These are phyloP conservation scores for Cryptococcus neoformans DNA, from an alignment of 1,284 basidiomycete species.

Conservation along the genomic window DNA sequence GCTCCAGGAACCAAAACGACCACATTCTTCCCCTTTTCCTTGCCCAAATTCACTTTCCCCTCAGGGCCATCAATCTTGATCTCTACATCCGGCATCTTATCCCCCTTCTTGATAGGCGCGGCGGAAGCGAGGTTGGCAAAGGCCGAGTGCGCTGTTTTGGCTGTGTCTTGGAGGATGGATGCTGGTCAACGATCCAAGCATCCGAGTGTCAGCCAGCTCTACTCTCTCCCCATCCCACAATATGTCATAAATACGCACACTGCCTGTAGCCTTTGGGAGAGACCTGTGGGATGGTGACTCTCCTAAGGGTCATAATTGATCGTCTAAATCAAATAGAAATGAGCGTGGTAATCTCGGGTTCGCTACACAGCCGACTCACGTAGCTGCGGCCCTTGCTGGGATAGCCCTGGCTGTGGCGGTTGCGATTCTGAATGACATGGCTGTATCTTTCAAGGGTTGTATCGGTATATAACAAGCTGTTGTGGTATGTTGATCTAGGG, in stretches of 20 bases:
- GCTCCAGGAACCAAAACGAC: conserved; percentile 56
- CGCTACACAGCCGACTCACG: background rate
- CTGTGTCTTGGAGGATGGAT: conserved; percentile 54
- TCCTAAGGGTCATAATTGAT: background rate
- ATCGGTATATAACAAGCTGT: too few relatives aligned
- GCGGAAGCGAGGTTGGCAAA: conserved; percentile 54
- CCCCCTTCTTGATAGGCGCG: conserved; percentile 57
- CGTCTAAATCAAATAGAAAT: too few relatives aligned
- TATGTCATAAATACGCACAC: background rate
- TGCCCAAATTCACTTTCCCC: conserved; percentile 54
- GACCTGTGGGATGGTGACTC: background rate
- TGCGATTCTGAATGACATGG: background rate
- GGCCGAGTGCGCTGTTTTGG: conserved; percentile 58
- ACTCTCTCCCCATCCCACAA: background rate
- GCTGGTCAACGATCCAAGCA: conserved; percentile 10
- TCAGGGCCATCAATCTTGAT: conserved; percentile 61
- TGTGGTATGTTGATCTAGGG: too few relatives aligned
- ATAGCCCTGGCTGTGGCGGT: background rate
- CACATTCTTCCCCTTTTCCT: conserved; percentile 64
- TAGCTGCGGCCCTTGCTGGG: background rate
- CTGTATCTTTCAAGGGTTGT: too few relatives aligned
- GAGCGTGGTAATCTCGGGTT: too few relatives aligned
- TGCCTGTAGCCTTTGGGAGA: background rate
- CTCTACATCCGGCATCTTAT: conserved; percentile 51
- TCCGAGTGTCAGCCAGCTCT: background rate